Evolutionary conservation across 1,284 basidiomycete species (phyloP).

Genomic region (Xerocomus amazonicus): DNA sequence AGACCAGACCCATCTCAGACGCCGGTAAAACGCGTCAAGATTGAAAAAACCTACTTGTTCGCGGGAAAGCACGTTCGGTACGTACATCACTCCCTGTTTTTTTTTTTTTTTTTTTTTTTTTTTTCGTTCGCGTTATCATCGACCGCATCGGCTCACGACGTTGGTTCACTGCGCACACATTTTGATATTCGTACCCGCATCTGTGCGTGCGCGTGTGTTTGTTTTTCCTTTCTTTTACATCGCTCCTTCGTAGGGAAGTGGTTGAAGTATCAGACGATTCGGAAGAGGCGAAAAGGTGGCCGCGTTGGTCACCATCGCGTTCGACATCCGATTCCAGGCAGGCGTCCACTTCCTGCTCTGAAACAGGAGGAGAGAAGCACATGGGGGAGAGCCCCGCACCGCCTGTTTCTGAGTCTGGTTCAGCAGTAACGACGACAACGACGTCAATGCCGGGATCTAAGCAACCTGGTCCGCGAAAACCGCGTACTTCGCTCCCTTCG

Average conservation of each 20-base stretch:
- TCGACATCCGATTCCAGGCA: conserved; percentile 20
- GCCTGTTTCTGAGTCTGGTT: conserved; percentile 8
- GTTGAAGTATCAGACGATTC: conserved; percentile 69
- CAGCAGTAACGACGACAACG: conserved; percentile 17
- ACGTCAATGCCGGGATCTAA: conserved; percentile 26
- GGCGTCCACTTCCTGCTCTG: background rate
- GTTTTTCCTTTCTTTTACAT: too few species aligned
- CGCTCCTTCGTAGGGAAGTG: conserved; percentile 51
- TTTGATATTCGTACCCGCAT: too few species aligned
- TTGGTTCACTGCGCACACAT: too few species aligned
- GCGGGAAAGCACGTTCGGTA: conserved; percentile 72
- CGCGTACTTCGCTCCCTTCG: conserved; percentile 51
- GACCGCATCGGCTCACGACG: background rate
- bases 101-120: background rate
- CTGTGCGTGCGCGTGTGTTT: background rate
- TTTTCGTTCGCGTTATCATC: background rate
- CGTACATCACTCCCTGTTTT: conserved; percentile 26
- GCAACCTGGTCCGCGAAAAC: conserved; percentile 61
- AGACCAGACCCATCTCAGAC: conserved; percentile 2
- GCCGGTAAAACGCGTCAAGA: conserved; percentile 54
- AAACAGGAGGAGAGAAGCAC: background rate
- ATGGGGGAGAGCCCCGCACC: background rate
- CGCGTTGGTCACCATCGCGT: conserved; percentile 39
- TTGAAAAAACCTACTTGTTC: conserved; percentile 66
- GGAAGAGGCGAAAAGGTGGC: conserved; percentile 71